Conservation (phyloP, 2,329 filamentous ascomycete genomes). For the Alternaria arbusti region DNA sequence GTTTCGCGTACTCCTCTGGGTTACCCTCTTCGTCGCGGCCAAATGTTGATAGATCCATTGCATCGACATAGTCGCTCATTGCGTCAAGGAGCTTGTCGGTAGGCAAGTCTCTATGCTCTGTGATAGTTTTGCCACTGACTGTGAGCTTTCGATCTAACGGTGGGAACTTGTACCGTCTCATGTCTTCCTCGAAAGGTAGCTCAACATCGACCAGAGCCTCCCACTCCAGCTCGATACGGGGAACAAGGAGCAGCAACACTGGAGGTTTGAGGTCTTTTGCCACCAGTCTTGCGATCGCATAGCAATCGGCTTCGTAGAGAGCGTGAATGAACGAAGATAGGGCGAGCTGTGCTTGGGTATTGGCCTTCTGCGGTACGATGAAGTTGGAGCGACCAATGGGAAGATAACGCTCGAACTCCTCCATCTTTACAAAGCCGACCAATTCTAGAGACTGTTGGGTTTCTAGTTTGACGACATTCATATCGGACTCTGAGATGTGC, state of each 20-base stretch:
- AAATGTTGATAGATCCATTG: constrained; percentile 82
- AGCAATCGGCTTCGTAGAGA: constrained; percentile 82
- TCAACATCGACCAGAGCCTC: constrained; percentile 91
- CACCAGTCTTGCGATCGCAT: constrained; percentile 85
- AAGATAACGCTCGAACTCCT: constrained; percentile 83
- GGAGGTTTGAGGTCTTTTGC: constrained; percentile 83
- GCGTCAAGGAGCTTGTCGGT: constrained; percentile 73
- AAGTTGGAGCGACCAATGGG: constrained; percentile 82
- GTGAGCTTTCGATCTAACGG: constrained; percentile 87
- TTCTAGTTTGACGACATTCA: constrained; percentile 86
- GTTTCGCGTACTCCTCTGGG: constrained; percentile 71
- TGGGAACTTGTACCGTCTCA: constrained; percentile 89
- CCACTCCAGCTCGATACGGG: constrained; percentile 76
- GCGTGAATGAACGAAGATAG: constrained; percentile 90
- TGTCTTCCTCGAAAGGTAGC: constrained; percentile 90
- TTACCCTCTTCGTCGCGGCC: constrained; percentile 74
- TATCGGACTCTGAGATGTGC: constrained; percentile 83
- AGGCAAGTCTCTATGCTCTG: constrained; percentile 83
- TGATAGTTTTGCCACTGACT: constrained; percentile 79
- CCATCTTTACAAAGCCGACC: constrained; percentile 80
- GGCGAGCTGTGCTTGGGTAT: constrained; percentile 82
- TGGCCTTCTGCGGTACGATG: constrained; percentile 76
- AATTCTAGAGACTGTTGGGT: constrained; percentile 78
- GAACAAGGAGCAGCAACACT: constrained; percentile 76
- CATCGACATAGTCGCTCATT: constrained; percentile 92